Evolutionary conservation across 306 rosid genomes (phyloP).

Genomic region (Betula pendula): DNA sequence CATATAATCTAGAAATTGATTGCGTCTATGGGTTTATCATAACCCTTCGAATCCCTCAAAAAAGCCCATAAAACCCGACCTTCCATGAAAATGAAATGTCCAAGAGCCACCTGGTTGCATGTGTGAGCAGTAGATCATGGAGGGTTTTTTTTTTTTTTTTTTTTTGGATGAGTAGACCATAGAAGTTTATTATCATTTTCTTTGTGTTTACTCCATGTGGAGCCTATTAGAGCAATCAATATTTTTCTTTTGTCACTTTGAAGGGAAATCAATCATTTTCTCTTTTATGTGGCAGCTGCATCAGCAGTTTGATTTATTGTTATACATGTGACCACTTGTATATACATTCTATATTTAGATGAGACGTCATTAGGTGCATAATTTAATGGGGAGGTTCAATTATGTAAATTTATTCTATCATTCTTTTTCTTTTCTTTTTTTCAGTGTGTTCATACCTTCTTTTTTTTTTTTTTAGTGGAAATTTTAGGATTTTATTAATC

Average conservation of each 20-base stretch:
- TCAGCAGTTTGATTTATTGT: not conserved
- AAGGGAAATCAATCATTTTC: not conserved
- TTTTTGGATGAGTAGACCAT: too few species aligned
- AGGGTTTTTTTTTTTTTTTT: too few species aligned
- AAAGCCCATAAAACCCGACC: not conserved
- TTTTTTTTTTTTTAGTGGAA: too few species aligned
- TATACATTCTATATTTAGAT: too few species aligned
- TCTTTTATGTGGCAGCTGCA: not conserved
- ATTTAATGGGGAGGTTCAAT: too few species aligned
- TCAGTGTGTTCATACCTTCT: too few species aligned
- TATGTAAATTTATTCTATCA: too few species aligned
- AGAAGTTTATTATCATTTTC: too few species aligned
- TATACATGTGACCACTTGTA: too few species aligned
- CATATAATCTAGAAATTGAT: not conserved
- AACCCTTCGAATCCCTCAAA: not conserved
- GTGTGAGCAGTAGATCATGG: not conserved
- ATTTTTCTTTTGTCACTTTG: not conserved
- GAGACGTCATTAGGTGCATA: too few species aligned
- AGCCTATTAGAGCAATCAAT: not conserved
- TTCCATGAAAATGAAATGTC: not conserved
- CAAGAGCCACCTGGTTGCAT: not conserved
- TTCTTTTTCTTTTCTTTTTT: too few species aligned
- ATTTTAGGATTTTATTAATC: too few species aligned
- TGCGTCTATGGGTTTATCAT: not conserved
- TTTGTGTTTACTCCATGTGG: not conserved